Evolutionary conservation across 2,329 filamentous ascomycete genomes (phyloP).

Genomic region (Proliferodiscus dingleyae): DNA sequence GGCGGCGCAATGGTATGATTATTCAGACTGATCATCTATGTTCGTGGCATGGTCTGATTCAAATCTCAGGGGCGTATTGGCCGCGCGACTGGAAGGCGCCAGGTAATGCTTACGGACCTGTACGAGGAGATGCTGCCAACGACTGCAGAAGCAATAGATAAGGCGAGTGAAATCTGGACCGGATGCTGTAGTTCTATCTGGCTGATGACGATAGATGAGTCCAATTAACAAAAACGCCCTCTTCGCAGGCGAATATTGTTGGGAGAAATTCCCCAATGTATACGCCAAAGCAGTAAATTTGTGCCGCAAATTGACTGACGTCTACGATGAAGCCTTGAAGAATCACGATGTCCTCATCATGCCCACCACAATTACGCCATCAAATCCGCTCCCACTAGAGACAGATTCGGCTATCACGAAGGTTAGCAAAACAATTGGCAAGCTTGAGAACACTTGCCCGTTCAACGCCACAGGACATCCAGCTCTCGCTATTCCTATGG

Average conservation of each 20-base stretch:
- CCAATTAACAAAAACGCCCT: conserved; percentile 15
- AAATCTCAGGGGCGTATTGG: conserved; percentile 9
- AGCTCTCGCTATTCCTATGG: conserved; percentile 47
- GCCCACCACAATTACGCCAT: conserved; percentile 44
- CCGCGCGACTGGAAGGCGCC: conserved; percentile 15
- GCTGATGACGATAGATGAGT: conserved; percentile 11
- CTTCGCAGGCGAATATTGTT: conserved; percentile 16
- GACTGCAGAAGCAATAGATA: conserved; percentile 16
- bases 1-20: conserved; percentile 13
- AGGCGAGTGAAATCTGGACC: conserved; percentile 1
- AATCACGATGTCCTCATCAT: conserved; percentile 43
- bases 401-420: conserved; percentile 35
- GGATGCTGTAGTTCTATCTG: not conserved
- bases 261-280: conserved; percentile 37
- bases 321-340: conserved; percentile 39
- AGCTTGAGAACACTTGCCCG: conserved; percentile 51
- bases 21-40: not conserved
- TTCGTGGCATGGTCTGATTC: not conserved
- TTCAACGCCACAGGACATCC: conserved; percentile 56
- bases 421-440: conserved; percentile 47
- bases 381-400: conserved; percentile 36
- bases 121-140: conserved; percentile 17
- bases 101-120: conserved; percentile 20
- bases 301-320: conserved; percentile 40
- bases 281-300: conserved; percentile 46